Base-by-base conservation (phyloP, 305 asterid species). In the Andrographis paniculata region DNA sequence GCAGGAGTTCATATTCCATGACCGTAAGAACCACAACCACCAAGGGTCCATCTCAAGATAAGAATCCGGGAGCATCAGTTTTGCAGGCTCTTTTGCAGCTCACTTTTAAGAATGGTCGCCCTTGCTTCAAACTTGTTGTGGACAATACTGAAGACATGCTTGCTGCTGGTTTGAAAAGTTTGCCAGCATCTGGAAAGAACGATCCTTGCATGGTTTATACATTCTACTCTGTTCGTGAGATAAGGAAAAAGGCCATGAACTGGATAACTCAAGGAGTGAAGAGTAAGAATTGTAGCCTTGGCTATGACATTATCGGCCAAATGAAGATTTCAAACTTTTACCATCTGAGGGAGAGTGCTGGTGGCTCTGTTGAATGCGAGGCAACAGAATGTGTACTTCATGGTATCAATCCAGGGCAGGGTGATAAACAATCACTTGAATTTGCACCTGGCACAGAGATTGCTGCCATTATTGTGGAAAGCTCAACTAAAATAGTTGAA, bases 211-310 rank as follows among this genome's bases (percentile, higher is more conserved):
- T 79, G 82, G 55, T 63, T 45, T 92, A 74, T 63, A 50, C 87
- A 17, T 87, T 92, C 65, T 92, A 73, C 70, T 68, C 94, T 1
- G 80, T 87, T 55, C 81, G 66, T 20, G 94, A 87, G 78, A 64
- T 82, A 24, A 84, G 63, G 55, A 87, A 78, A 65, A 92, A 70
- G 78, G 48, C 75, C 65, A 73, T 69, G 75, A 65, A 70, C 51
- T 92, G 97, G 99, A 79, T 81, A 17, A 67, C 57, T 55, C 89
- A 72, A 24, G 94, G 93, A 51, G 59, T 74, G 22, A 80, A 69
- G 63, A 73, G 76, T 47, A 92, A 76, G 71, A 49, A 58, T 13
- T 45, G 75, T 52, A 66, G 76, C 48, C 79, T 86, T 33, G 88
- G 76, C 28, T 78, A 76, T 65, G 70, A 74, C 39, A 58, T 69